These are phyloP conservation scores for Fusarium burgessii DNA, from an alignment of 2,329 filamentous ascomycete species.

Conservation along the genomic window DNA sequence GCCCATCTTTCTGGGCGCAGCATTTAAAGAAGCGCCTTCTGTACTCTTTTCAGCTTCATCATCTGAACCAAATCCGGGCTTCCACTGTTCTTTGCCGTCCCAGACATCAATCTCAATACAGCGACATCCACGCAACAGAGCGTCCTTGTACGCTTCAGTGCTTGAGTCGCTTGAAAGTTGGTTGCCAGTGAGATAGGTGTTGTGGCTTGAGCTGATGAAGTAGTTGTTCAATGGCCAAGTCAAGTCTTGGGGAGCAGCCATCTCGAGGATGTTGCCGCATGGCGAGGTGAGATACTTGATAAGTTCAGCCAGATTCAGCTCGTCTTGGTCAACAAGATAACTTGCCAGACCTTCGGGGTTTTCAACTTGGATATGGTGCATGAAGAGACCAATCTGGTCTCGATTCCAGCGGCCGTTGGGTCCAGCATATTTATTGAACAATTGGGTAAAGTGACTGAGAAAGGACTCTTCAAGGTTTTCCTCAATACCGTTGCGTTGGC, in stretches of 20 bases:
- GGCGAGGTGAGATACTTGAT: slow-evolving; percentile 20
- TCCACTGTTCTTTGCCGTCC: slow-evolving; percentile 73
- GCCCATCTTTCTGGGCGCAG: not conserved
- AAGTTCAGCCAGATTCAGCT: not conserved
- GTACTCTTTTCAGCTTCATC: fast-evolving
- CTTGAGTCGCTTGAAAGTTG: slow-evolving; percentile 83
- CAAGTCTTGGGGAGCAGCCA: slow-evolving; percentile 59
- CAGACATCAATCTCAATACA: slow-evolving; percentile 96
- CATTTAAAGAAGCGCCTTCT: not conserved
- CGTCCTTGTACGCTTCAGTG: slow-evolving; percentile 80
- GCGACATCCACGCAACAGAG: slow-evolving; percentile 80
- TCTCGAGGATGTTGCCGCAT: slow-evolving; percentile 13
- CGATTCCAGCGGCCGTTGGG: not conserved
- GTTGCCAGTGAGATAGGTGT: slow-evolving; percentile 89
- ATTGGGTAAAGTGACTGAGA: not conserved
- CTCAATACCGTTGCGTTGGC: slow-evolving; percentile 9
- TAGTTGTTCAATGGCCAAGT: slow-evolving; percentile 83
- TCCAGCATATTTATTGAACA: slow-evolving; percentile 11
- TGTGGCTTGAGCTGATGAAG: slow-evolving; percentile 94
- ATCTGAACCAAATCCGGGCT: not conserved
- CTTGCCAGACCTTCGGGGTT: slow-evolving; percentile 7
- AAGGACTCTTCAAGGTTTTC: slow-evolving; percentile 12
- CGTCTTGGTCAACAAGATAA: slow-evolving; percentile 6
- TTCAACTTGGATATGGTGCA: slow-evolving; percentile 18
- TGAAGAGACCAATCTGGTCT: slow-evolving; percentile 11